Conservation (phyloP, 371 early-diverging fungal genomes). For the Mucor mucedo region DNA sequence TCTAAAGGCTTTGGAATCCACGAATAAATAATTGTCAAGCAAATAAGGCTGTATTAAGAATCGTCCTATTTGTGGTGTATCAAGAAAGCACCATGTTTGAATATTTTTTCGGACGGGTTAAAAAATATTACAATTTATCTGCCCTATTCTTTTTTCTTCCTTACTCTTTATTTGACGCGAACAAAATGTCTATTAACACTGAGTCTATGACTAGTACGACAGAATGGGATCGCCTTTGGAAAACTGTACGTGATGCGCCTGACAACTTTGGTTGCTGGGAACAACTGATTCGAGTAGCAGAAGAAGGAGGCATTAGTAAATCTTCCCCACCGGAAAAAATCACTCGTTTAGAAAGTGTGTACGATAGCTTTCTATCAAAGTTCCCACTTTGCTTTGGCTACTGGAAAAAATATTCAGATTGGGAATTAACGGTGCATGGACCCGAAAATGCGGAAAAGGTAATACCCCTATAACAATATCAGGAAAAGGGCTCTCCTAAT, state of each 20-base stretch:
- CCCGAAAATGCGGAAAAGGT: slow-evolving; percentile 64
- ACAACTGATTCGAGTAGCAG: slow-evolving; percentile 56
- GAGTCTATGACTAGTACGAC: neutral
- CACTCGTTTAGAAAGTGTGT: slow-evolving; percentile 55
- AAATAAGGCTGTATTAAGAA: no score
- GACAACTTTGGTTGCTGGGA: slow-evolving; percentile 70
- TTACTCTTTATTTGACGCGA: neutral
- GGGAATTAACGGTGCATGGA: slow-evolving; percentile 56
- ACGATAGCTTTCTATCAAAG: slow-evolving; percentile 66
- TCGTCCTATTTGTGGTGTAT: no score
- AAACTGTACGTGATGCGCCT: slow-evolving; percentile 53
- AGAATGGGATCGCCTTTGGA: slow-evolving; percentile 59
- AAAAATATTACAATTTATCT: no score
- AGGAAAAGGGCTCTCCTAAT: neutral
- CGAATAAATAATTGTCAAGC: no score
- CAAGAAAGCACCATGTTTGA: no score
- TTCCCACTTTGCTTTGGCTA: slow-evolving; percentile 79
- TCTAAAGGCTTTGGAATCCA: no score
- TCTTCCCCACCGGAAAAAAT: slow-evolving; percentile 39
- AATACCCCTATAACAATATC: neutral
- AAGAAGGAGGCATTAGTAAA: slow-evolving; percentile 55
- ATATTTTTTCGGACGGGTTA: no score
- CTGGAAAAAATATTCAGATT: slow-evolving; percentile 79
- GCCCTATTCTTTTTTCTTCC: neutral
- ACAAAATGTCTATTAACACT: neutral